phyloP scores from a whole-genome alignment of 305 asterid species.

The Fraxinus angustifolia region DNA sequence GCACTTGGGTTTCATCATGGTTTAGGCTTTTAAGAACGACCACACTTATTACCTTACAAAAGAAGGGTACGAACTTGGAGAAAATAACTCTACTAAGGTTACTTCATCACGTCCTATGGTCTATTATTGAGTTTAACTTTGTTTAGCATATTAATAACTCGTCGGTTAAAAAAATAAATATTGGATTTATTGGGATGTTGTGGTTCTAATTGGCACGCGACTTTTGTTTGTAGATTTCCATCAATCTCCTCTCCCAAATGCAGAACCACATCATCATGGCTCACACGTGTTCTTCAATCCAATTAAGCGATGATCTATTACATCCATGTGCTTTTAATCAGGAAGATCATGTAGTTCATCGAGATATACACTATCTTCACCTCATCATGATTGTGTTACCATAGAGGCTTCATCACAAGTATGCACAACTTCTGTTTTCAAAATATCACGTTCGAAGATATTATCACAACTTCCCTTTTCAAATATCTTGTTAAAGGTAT shows the following conservation, averaged over 20 bases:
- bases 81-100: background rate
- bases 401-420: background rate
- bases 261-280: background rate
- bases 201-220: background rate
- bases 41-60: conserved; percentile 1
- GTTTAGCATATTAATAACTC: background rate
- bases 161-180: background rate
- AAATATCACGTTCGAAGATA: background rate
- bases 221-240: background rate
- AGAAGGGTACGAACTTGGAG: conserved; percentile 16
- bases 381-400: background rate
- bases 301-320: background rate
- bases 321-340: background rate
- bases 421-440: background rate
- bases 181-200: background rate
- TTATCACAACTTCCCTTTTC: background rate
- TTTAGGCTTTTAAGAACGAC: conserved; percentile 11
- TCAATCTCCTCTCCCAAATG: background rate
- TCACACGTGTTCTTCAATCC: background rate
- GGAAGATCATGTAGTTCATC: background rate
- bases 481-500: background rate
- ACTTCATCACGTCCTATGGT: background rate
- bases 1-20: conserved; percentile 4
- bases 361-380: background rate
- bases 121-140: background rate